phyloP scores from a whole-genome alignment of 106 monocot species.

The Dendrobium nobile region DNA sequence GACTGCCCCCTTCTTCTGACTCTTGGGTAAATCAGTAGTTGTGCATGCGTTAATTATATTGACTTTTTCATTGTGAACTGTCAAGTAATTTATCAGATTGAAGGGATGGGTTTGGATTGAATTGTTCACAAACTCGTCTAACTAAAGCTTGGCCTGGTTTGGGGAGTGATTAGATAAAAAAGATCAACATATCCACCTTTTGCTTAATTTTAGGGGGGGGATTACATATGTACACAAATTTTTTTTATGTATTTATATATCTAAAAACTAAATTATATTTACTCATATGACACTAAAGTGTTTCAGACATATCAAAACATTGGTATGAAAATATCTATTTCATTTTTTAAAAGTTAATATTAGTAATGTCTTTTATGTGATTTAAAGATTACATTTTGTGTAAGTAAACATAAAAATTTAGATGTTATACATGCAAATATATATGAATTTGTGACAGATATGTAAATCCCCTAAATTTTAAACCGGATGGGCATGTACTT shows the following conservation, averaged over 20 bases:
- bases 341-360: no score
- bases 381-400: no score
- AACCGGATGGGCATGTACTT: no score
- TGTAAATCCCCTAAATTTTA: not conserved
- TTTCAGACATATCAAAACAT: no score
- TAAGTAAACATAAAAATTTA: no score
- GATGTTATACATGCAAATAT: no score
- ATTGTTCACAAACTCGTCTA: not conserved
- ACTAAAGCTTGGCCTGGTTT: no score
- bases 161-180: not conserved
- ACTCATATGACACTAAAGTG: not conserved
- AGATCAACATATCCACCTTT: not conserved
- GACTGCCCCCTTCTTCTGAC: slow-evolving; percentile 81
- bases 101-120: not conserved
- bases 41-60: not conserved
- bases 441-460: no score
- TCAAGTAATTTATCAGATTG: not conserved
- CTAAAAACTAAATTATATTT: not conserved
- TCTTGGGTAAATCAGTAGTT: slow-evolving; percentile 47
- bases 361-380: no score
- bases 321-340: no score
- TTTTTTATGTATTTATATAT: not conserved
- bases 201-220: not conserved
- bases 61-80: not conserved
- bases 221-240: not conserved